A percentile compares a stretch with the other conserved stretches of the same genome.
Evolutionary conservation across 371 early-diverging fungal species (phyloP).

Genomic region (Mucor indicus): DNA sequence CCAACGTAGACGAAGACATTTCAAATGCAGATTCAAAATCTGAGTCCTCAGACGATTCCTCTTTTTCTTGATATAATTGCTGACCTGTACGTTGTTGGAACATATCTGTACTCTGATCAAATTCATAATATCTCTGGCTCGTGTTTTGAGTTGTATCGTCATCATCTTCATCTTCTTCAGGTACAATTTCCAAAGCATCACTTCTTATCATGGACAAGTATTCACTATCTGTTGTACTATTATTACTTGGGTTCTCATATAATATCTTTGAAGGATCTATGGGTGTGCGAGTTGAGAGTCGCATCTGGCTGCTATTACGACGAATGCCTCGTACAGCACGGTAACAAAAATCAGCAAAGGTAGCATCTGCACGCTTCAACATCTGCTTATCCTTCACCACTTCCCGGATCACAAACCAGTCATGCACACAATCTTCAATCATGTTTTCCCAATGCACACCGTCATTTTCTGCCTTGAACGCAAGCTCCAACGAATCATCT

Average conservation of each 20-base stretch:
- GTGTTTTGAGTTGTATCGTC: constrained; percentile 14
- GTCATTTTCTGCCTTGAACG: constrained; percentile 31
- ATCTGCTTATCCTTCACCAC: constrained; percentile 39
- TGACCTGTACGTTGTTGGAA: no score
- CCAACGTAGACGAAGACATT: not conserved
- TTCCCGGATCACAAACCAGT: constrained; percentile 47
- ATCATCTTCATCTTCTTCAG: constrained; percentile 30
- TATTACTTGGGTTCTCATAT: constrained; percentile 13
- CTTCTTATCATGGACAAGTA: constrained; percentile 12
- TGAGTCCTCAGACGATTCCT: no score
- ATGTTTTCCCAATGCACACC: constrained; percentile 33
- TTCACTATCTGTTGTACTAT: not conserved
- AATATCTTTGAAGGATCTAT: no score
- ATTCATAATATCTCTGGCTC: constrained; percentile 1
- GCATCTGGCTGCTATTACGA: not conserved
- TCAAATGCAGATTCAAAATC: not conserved
- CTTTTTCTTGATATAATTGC: no score
- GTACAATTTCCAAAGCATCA: constrained; percentile 31
- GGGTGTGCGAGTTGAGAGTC: constrained; percentile 1
- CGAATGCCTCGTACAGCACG: constrained; percentile 14
- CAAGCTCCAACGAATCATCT: constrained; percentile 39
- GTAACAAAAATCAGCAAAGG: constrained; percentile 38
- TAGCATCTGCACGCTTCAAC: constrained; percentile 26
- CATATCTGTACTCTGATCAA: no score
- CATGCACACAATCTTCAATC: constrained; percentile 40